These are phyloP conservation scores for Allium fistulosum DNA, from an alignment of 106 monocot genomes.

Conservation along the genomic window DNA sequence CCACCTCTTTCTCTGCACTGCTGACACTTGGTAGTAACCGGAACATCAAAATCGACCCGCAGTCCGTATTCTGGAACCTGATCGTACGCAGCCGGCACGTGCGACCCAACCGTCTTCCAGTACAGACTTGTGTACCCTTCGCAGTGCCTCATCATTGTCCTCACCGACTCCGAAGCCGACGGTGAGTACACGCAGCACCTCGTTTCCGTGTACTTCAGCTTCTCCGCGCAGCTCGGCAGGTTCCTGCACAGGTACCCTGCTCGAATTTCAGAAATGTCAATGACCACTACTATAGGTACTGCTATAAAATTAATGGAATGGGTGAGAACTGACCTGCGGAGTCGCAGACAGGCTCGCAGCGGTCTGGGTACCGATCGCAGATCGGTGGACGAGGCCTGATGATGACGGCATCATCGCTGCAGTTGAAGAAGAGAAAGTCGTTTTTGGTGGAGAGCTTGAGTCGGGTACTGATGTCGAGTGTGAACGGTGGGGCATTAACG, in stretches of 20 bases:
- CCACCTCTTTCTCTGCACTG: conserved; percentile 48
- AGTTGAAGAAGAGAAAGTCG: conserved; percentile 84
- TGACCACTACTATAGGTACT: too few relatives aligned
- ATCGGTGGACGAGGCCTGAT: conserved; percentile 36
- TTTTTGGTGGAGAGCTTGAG: conserved; percentile 64
- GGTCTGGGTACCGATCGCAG: conserved; percentile 71
- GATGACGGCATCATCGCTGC: conserved; percentile 46
- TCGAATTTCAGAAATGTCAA: too few relatives aligned
- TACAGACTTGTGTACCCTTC: conserved; percentile 50
- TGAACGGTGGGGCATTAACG: conserved; percentile 31
- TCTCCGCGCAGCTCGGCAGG: conserved; percentile 44
- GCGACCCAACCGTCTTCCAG: conserved; percentile 35
- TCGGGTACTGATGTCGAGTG: conserved; percentile 75
- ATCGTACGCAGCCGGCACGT: conserved; percentile 30
- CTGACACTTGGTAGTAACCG: conserved; percentile 45
- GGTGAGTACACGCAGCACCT: conserved; percentile 72
- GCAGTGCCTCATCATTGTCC: conserved; percentile 72
- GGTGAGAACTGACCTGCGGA: conserved; percentile 10
- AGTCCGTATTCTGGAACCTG: conserved; percentile 73
- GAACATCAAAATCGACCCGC: conserved; percentile 70
- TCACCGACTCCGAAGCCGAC: conserved; percentile 55
- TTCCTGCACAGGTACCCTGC: conserved; percentile 64
- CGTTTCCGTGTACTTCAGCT: conserved; percentile 3
- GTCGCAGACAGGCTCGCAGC: conserved; percentile 70
- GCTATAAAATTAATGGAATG: too few relatives aligned